phyloP scores from a whole-genome alignment of 257 asterid species.

The Nicotiana knightiana region DNA sequence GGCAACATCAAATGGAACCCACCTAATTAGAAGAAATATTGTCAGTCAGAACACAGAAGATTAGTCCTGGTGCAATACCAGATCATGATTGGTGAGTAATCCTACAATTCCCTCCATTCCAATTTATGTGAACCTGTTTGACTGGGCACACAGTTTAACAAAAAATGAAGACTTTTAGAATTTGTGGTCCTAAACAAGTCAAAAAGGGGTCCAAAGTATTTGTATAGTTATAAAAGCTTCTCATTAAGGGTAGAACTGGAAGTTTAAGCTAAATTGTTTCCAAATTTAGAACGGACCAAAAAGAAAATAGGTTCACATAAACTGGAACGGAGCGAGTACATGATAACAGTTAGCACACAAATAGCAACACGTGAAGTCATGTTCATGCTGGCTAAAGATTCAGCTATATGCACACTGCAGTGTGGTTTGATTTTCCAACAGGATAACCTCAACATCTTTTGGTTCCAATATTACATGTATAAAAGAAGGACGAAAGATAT shows the following conservation, averaged over 20 bases:
- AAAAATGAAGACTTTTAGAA: too few relatives aligned
- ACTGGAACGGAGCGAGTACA: too few relatives aligned
- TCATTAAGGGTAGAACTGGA: too few relatives aligned
- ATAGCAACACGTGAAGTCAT: neutral
- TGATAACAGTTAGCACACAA: too few relatives aligned
- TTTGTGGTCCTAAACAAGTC: too few relatives aligned
- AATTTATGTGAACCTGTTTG: too few relatives aligned
- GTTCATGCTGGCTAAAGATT: neutral
- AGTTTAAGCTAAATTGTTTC: too few relatives aligned
- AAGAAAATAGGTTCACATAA: too few relatives aligned
- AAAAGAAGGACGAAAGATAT: neutral
- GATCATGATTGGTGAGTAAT: neutral
- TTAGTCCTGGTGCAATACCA: neutral
- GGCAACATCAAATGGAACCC: slow-evolving; percentile 74
- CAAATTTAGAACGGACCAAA: too few relatives aligned
- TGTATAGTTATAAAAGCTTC: too few relatives aligned
- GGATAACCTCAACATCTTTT: neutral
- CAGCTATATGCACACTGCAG: neutral
- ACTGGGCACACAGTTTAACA: too few relatives aligned
- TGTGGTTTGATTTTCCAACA: neutral
- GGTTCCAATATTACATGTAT: neutral
- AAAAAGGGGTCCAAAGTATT: too few relatives aligned
- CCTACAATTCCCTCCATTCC: neutral
- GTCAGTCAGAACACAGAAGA: slow-evolving; percentile 3
- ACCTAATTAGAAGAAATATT: slow-evolving; percentile 38